A percentile compares a stretch with the other conserved stretches of the same genome.
Conservation (phyloP, 192 early-diverging fungal species). For the Rhizophagus clarus region DNA sequence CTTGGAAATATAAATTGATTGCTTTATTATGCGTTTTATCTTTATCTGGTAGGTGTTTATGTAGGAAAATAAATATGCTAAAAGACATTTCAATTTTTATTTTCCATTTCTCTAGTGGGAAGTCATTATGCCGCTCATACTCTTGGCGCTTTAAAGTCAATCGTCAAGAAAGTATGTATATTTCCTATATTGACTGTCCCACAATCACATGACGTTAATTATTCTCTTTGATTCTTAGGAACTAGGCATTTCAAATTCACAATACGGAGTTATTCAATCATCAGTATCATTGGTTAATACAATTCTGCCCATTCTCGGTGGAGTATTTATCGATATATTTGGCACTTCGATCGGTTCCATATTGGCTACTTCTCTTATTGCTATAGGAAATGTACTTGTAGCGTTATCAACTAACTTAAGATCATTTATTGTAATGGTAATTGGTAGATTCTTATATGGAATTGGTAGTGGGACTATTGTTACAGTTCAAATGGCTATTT, state of each 20-base stretch:
- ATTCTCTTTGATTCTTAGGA: conserved; percentile 44
- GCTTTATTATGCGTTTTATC: conserved; percentile 62
- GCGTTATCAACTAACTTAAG: conserved; percentile 59
- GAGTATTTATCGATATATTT: conserved; percentile 67
- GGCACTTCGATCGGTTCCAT: conserved; percentile 63
- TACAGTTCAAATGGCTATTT: conserved; percentile 67
- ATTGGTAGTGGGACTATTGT: conserved; percentile 68
- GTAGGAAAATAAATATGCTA: background rate
- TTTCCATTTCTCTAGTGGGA: conserved; percentile 50
- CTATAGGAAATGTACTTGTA: conserved; percentile 59
- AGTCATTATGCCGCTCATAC: conserved; percentile 73
- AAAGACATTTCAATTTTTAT: background rate
- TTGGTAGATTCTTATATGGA: conserved; percentile 65
- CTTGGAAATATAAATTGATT: conserved; percentile 55
- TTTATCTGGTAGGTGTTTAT: conserved; percentile 54
- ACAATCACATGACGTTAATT: background rate
- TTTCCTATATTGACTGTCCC: background rate
- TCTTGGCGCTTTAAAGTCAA: conserved; percentile 66
- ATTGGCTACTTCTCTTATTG: conserved; percentile 59
- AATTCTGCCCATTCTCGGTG: conserved; percentile 61
- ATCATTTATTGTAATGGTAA: conserved; percentile 58
- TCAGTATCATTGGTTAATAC: conserved; percentile 71
- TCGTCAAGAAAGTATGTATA: conserved; percentile 61
- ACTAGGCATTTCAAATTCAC: conserved; percentile 63
- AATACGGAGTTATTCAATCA: conserved; percentile 70